Percentiles rank a stretch among this genome's conserved stretches.
phyloP scores from a whole-genome alignment of 2,329 filamentous ascomycete genomes.

The Fusarium torulosum region DNA sequence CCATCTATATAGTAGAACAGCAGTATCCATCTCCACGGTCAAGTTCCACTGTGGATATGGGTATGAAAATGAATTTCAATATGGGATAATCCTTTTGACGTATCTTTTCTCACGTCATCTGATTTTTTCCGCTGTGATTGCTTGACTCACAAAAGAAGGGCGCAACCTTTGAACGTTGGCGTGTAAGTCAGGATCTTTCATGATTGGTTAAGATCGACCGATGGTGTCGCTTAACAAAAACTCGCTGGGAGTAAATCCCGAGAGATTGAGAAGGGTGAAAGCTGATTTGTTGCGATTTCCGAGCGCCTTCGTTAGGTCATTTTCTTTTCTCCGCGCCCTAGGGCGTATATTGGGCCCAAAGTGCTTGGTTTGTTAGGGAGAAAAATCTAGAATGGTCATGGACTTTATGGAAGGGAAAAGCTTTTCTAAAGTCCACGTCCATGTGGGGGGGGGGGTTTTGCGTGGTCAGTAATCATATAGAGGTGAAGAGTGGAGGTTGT shows the following conservation, averaged over 20 bases:
- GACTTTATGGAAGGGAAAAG: background rate
- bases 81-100: background rate
- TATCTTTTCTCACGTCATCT: slow-evolving; percentile 15
- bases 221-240: slow-evolving; percentile 2
- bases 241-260: background rate
- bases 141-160: slow-evolving; percentile 25
- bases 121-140: slow-evolving; percentile 7
- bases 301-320: background rate
- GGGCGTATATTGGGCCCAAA: background rate
- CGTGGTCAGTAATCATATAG: background rate
- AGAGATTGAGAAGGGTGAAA: slow-evolving; percentile 1
- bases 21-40: slow-evolving; percentile 8
- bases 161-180: slow-evolving; percentile 16
- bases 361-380: background rate
- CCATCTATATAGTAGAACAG: slow-evolving; percentile 12
- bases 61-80: background rate
- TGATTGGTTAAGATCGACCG: slow-evolving; percentile 33
- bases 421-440: background rate
- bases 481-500: no score
- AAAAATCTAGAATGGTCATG: slow-evolving; percentile 15
- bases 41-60: slow-evolving; percentile 28
- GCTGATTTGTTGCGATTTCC: slow-evolving; percentile 1
- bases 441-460: slow-evolving; percentile 1
- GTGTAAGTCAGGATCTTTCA: slow-evolving; percentile 6
- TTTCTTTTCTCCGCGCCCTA: background rate